Conservation (phyloP, 2,329 filamentous ascomycete genomes). For the Colletotrichum chrysophilum region DNA sequence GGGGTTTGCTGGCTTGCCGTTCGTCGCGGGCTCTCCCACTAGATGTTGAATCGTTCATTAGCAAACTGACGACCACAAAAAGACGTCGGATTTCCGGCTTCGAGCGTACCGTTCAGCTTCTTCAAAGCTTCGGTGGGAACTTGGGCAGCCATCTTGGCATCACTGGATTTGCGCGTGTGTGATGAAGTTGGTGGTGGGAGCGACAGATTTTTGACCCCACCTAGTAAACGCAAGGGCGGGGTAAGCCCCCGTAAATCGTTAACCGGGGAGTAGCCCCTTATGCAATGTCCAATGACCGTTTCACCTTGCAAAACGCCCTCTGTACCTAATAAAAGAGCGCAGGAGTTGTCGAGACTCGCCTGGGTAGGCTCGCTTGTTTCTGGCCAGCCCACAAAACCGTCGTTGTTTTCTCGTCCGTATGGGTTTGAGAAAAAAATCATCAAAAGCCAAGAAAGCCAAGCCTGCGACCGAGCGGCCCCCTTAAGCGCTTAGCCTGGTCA, state of each 20-base stretch:
- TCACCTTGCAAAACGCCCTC: background rate
- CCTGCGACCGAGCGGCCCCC: background rate
- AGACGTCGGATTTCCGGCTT: background rate
- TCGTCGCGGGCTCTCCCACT: constrained; percentile 46
- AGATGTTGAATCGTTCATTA: constrained; percentile 16
- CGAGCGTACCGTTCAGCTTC: constrained; percentile 43
- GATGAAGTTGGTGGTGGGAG: constrained; percentile 18
- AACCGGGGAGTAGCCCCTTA: constrained; percentile 5
- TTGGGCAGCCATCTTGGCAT: constrained; percentile 47
- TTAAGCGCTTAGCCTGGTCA: background rate
- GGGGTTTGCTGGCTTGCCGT: constrained; percentile 43
- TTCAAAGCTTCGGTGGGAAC: constrained; percentile 47
- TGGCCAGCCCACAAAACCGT: background rate
- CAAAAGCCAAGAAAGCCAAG: background rate
- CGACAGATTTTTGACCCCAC: constrained; percentile 22
- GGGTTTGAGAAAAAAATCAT: background rate
- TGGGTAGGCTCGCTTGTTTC: background rate
- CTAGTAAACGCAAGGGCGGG: constrained; percentile 21
- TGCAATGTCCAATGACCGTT: constrained; percentile 12
- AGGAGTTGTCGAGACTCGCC: background rate
- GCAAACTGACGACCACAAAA: background rate
- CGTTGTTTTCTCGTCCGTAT: background rate
- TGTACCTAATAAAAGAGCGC: background rate
- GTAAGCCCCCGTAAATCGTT: constrained; percentile 19
- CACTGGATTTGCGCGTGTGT: constrained; percentile 9